Base-by-base conservation (phyloP, 2,329 filamentous ascomycete species). In the Dryadomyces quercus-mongolicae region DNA sequence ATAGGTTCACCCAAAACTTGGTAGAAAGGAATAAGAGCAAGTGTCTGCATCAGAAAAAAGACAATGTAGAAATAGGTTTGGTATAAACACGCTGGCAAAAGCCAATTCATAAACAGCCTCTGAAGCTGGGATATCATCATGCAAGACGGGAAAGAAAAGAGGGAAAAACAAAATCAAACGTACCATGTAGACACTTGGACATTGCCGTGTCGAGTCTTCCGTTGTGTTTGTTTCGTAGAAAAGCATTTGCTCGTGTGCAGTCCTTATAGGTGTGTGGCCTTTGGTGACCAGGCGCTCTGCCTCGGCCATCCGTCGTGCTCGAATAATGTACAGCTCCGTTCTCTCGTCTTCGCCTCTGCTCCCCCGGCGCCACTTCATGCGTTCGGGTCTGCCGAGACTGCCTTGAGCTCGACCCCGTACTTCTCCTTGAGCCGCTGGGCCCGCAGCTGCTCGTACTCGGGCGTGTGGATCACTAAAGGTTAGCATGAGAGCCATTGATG, bases 381-480 rank as follows among this genome's bases (percentile, higher is more conserved):
- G 42, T 65, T 62, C 51, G 66, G 64, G 52, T 80, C 72, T 46
- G 77, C 74, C 55, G 70, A 77, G 60, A 84, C 80, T 54, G 82
- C 78, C 64, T 85, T 80, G 65, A 95, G 83, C 60, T 95, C 89
- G 64, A 94, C 81, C 56, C 90, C 89, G 65, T 95, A 95, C 69
- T 84, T 88, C 71, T 89, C 84, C 78, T 88, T 84, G 68, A 96
- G 78, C 62, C 88, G 80, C 73, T 90, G 76, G 61, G 82, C 81
- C 68, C 91, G 83, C 69, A 91, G 78, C 75, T 95, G 88, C 62
- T 88, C 85, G 66, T 93, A 95, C 52, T 88, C 88, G 16, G 86
- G 84, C 44, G 80, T 86, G 62, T 84, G 78, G 63, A 95, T 88
- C 54, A 86, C 90, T 95, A 13, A 62, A 8, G 15, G 46, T 57